Evolutionary conservation across 345 rosid species (phyloP), one percentile per base, ranked within the genome.

Genomic region (Moringa oleifera): DNA sequence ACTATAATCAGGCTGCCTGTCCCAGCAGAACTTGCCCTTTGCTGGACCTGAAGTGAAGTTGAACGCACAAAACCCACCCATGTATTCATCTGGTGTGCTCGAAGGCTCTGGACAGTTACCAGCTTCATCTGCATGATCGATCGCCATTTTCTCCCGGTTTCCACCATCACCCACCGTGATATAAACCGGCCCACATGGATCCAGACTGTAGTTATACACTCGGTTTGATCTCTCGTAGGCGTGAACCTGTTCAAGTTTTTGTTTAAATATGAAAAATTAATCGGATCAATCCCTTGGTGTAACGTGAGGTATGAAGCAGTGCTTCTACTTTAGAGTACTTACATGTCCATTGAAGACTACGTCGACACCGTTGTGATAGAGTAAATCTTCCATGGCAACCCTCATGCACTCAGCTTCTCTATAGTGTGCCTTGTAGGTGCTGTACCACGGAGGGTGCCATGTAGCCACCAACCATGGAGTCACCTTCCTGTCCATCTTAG

Each of bases 401-500:
- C 81, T 79, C 93, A 87, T 87, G 68, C 93, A 87, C 66, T 87
- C 90, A 56, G 82, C 90, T 57, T 80, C 94, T 69, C 88, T 80
- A 67, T 84, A 87, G 71, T 82, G 90, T 20, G 81, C 75, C 7
- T 56, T 74, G 60, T 80, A 87, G 59, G 87, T 77, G 70, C 84
- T 80, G 41, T 87, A 87, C 94, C 94, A 87, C 20, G 90, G 86
- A 53, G 85, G 51, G 19, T 82, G 86, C 90, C 94, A 84, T 23
- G 80, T 65, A 65, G 90, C 90, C 64, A 84, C 73, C 57, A 84
- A 52, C 93, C 94, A 87, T 37, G 90, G 90, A 20, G 94, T 87
- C 56, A 79, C 79, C 25, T 63, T 54, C 57, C 90, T 62, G 73
- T 87, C 59, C 2, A 84, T 76, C 7, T 68, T 66, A 16, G 63